phyloP scores from a whole-genome alignment of 768 basidiomycete genomes.

The Trametes cingulata region DNA sequence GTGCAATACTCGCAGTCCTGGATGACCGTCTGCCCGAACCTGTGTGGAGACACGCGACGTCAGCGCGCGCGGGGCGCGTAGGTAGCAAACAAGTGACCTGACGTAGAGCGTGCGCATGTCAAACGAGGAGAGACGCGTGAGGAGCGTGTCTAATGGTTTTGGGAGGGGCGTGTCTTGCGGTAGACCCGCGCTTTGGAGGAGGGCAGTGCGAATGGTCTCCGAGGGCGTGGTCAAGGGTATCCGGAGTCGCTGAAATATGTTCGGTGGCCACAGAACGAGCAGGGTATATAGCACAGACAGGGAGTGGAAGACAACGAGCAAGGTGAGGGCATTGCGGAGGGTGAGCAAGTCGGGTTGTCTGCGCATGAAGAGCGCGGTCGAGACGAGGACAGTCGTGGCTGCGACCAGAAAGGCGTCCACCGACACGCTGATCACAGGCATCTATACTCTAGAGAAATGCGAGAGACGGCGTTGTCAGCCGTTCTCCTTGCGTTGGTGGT shows the following conservation, averaged over 20 bases:
- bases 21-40: conserved; percentile 69
- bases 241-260: conserved; percentile 58
- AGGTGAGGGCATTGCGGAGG: conserved; percentile 34
- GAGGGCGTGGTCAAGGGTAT: conserved; percentile 56
- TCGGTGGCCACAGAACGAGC: conserved; percentile 52
- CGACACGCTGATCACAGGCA: conserved; percentile 31
- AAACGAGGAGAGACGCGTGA: conserved; percentile 56
- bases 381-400: conserved; percentile 15
- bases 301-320: conserved; percentile 51
- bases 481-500: not conserved
- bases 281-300: conserved; percentile 49
- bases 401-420: conserved; percentile 29
- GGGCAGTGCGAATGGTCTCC: conserved; percentile 49
- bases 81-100: conserved; percentile 42
- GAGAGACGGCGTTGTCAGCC: not conserved
- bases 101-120: conserved; percentile 61
- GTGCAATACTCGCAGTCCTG: conserved; percentile 67
- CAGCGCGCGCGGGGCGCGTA: not conserved
- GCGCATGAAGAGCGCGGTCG: conserved; percentile 20
- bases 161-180: conserved; percentile 38
- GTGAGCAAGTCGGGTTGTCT: conserved; percentile 15
- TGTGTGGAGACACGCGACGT: conserved; percentile 27
- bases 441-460: not conserved
- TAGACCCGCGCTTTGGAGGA: conserved; percentile 44
- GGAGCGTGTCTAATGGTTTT: conserved; percentile 48